Conservation (phyloP, 306 rosid genomes). For the Myrica gale region DNA sequence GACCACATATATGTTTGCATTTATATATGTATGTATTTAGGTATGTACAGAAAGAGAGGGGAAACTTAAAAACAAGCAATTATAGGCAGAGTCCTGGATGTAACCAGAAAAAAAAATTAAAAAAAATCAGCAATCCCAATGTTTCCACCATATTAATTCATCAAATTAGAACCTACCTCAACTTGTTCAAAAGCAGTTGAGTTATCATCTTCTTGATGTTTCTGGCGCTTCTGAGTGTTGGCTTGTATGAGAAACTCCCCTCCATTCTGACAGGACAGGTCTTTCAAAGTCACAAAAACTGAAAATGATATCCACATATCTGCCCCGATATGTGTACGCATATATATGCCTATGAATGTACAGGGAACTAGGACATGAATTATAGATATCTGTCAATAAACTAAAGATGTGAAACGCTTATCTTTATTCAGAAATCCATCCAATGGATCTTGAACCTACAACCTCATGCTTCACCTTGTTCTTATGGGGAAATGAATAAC, state of each 20-base stretch:
- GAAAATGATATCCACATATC: neutral
- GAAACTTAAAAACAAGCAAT: neutral
- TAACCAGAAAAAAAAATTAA: slow-evolving; percentile 5
- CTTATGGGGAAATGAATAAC: neutral
- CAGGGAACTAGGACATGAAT: neutral
- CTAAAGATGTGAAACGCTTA: neutral
- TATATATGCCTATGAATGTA: neutral
- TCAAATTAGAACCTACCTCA: slow-evolving; percentile 59
- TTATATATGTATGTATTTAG: neutral
- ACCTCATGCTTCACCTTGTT: neutral
- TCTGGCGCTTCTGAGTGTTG: slow-evolving; percentile 77
- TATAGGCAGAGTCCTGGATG: neutral
- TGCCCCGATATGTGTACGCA: too few species aligned
- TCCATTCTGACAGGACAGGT: slow-evolving; percentile 41
- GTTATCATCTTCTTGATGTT: slow-evolving; percentile 51
- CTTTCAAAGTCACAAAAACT: neutral
- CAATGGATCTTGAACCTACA: neutral
- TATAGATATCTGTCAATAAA: neutral
- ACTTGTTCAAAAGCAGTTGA: slow-evolving; percentile 50
- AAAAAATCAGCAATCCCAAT: slow-evolving; percentile 12
- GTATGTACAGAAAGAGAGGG: neutral
- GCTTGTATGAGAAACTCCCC: slow-evolving; percentile 85
- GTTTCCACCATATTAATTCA: slow-evolving; percentile 14
- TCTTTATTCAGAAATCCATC: neutral
- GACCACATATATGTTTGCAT: too few species aligned